Percentiles rank a stretch among this genome's conserved stretches.
These are phyloP conservation scores for Pyracantha coccinea DNA, from an alignment of 331 rosid species.

Conservation along the genomic window DNA sequence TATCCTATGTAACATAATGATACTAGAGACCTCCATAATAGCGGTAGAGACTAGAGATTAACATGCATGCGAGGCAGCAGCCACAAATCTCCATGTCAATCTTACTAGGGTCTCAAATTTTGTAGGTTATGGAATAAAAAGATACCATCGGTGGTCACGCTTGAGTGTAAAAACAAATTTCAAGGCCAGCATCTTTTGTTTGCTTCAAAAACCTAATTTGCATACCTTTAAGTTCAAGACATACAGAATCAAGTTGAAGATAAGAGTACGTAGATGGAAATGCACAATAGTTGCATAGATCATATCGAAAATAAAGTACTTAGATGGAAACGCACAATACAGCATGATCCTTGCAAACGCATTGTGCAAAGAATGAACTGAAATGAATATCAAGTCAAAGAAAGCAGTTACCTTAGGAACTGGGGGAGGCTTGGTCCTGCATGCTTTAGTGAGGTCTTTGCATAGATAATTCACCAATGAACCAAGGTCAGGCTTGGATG, in stretches of 20 bases:
- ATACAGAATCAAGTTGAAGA: background rate
- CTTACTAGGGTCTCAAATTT: background rate
- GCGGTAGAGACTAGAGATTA: background rate
- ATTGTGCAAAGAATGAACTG: background rate
- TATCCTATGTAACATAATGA: too few relatives aligned
- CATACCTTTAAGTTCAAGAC: too few relatives aligned
- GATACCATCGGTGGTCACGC: background rate
- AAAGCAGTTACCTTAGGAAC: conserved; percentile 71
- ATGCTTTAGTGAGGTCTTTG: conserved; percentile 68
- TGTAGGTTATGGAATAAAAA: background rate
- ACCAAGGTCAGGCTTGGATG: conserved; percentile 51
- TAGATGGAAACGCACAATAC: background rate
- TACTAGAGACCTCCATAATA: too few relatives aligned
- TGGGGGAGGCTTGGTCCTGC: conserved; percentile 73
- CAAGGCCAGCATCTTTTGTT: too few relatives aligned
- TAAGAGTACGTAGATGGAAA: too few relatives aligned
- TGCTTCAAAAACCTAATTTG: too few relatives aligned
- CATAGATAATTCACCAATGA: conserved; percentile 62
- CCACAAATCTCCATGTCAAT: background rate
- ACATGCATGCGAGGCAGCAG: background rate
- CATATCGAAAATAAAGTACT: background rate
- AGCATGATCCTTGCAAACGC: background rate
- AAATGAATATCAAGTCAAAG: conserved; percentile 17
- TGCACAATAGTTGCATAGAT: too few relatives aligned
- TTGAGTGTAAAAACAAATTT: background rate